phyloP scores from a whole-genome alignment of 768 basidiomycete genomes.

The Mycena alexandri region DNA sequence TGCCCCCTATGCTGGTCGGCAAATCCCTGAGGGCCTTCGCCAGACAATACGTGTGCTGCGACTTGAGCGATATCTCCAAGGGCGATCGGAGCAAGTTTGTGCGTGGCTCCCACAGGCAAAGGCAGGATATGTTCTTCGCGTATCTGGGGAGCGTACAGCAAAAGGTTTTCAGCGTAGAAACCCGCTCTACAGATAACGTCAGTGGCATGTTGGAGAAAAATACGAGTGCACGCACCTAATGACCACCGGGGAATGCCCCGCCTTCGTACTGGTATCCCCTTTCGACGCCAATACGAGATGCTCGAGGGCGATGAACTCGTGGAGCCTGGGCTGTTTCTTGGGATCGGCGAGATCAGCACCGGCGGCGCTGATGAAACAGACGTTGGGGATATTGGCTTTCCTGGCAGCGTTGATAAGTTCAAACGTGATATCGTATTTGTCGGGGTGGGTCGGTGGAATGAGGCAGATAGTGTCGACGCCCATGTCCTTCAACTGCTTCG shows the following conservation, averaged over 20 bases:
- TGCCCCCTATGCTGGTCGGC: constrained; percentile 45
- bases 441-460: too few relatives aligned
- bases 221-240: constrained; percentile 9
- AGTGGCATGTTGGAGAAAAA: too few relatives aligned
- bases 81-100: constrained; percentile 25
- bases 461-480: too few relatives aligned
- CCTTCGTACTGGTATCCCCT: constrained; percentile 35
- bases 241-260: constrained; percentile 44
- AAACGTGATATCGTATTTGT: too few relatives aligned
- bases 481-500: too few relatives aligned
- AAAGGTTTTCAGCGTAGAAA: constrained; percentile 25
- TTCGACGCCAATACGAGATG: constrained; percentile 43
- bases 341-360: constrained; percentile 43
- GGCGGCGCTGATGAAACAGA: not conserved
- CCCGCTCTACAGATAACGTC: constrained; percentile 4
- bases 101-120: constrained; percentile 15
- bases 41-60: constrained; percentile 39
- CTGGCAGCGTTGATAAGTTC: too few relatives aligned
- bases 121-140: constrained; percentile 16
- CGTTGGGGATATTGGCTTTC: too few relatives aligned
- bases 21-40: constrained; percentile 47
- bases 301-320: constrained; percentile 50
- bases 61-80: constrained; percentile 23
- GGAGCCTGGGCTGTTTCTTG: constrained; percentile 46
- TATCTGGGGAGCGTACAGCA: constrained; percentile 16